A percentile compares a stretch with the other conserved stretches of the same genome.
These are phyloP conservation scores for Solanum etuberosum DNA, from an alignment of 257 asterid species.

Conservation along the genomic window DNA sequence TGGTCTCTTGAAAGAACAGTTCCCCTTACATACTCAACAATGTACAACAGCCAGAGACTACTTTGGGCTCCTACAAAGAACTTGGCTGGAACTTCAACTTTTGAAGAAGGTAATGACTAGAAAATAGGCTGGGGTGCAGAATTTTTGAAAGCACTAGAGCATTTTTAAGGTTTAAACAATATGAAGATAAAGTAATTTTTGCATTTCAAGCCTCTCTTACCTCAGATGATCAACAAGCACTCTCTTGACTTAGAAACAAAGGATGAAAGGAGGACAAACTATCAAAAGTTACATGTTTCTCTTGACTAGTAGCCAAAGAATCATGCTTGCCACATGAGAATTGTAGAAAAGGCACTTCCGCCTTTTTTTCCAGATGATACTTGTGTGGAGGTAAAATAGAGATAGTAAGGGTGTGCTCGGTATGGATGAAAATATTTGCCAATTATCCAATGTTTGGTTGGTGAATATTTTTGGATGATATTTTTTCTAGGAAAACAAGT, in stretches of 20 bases:
- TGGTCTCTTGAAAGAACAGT: not conserved
- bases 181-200: not conserved
- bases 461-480: no score
- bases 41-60: not conserved
- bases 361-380: not conserved
- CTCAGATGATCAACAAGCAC: not conserved
- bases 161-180: not conserved
- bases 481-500: not conserved
- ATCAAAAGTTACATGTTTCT: not conserved
- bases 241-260: not conserved
- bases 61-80: not conserved
- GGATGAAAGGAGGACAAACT: not conserved
- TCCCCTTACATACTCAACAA: not conserved
- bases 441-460: not conserved
- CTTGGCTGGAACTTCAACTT: not conserved
- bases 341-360: not conserved
- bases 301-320: not conserved
- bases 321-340: not conserved
- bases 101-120: not conserved
- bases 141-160: not conserved
- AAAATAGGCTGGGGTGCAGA: not conserved
- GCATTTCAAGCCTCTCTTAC: not conserved
- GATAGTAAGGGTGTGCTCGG: not conserved
- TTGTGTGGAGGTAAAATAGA: not conserved
- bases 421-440: not conserved